Base-by-base conservation (phyloP, 495 filamentous ascomycete species). In the Trichodelitschia bisporula region DNA sequence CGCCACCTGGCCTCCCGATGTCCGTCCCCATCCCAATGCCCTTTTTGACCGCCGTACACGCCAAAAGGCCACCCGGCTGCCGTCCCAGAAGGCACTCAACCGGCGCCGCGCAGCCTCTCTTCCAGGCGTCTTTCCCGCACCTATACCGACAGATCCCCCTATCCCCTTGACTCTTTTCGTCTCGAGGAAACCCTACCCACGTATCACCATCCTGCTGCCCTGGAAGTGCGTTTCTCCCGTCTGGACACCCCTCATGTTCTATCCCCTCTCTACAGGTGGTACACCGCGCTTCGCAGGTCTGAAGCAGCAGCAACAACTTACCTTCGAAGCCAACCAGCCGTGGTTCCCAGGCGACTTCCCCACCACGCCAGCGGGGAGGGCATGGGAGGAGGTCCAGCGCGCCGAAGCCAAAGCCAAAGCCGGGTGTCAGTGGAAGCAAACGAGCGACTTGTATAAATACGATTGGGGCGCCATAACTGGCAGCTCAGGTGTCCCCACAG, bases 321-420 rank as follows among this genome's bases (percentile, higher is more conserved):
- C 67, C 5, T 92, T 90, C 43, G 80, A 93, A 47, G 60, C 65
- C n/a, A 67, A 65, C 1, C 54, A 56, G 18, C 64, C 76, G 8
- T 89, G 73, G 69, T 97, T 93, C 46, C 86, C 86, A 0, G 77
- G 64, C 15, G 86, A 95, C 48, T 82, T 66, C 34, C 80, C 78
- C 0, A 79, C 76, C 2, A 90, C 79, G 0, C 57, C 58, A 13
- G 80, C 82, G 1, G 86, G 86, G 0, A 66, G 65, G 50, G 56
- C 55, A 16, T 91, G 80, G 77, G 71, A 79, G 46, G 40, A 66
- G 16, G 55, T 61, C 23, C 65, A 83, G 47, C 59, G 75, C 5
- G 44, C 45, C 18, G 60, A 54, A 38, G 57, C 73, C 28, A 66
- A 64, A 40, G 44, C 51, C 20, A 61, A 65, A 12, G n/a, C 61